Evolutionary conservation across 2,329 filamentous ascomycete genomes (phyloP).

Genomic region (Orbilia brochopaga): DNA sequence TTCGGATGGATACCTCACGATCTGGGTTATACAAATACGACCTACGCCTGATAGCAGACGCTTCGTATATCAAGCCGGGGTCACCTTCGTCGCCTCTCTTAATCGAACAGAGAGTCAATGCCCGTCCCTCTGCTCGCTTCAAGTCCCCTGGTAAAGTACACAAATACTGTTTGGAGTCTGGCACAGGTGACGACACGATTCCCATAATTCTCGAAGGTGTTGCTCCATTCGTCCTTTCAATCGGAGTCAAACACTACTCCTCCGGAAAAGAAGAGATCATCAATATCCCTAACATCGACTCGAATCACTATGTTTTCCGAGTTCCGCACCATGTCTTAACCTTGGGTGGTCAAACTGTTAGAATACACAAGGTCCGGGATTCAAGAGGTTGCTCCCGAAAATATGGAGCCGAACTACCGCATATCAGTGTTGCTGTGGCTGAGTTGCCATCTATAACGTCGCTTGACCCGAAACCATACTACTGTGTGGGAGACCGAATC

Average conservation of each 20-base stretch:
- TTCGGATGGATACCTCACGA: slow-evolving; percentile 84
- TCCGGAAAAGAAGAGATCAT: slow-evolving; percentile 79
- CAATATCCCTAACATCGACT: slow-evolving; percentile 77
- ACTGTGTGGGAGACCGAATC: slow-evolving; percentile 93
- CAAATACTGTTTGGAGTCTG: slow-evolving; percentile 89
- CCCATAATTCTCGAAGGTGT: slow-evolving; percentile 82
- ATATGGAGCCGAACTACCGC: slow-evolving; percentile 72
- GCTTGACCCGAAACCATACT: slow-evolving; percentile 78
- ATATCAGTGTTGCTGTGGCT: slow-evolving; percentile 88
- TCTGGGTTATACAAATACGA: slow-evolving; percentile 84
- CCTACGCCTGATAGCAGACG: slow-evolving; percentile 81
- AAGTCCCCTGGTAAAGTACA: slow-evolving; percentile 87
- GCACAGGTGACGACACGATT: slow-evolving; percentile 81
- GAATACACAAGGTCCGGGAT: slow-evolving; percentile 88
- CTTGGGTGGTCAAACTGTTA: slow-evolving; percentile 85
- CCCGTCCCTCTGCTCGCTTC: slow-evolving; percentile 81
- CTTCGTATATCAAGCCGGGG: slow-evolving; percentile 79
- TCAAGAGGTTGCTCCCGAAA: slow-evolving; percentile 82
- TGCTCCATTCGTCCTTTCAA: slow-evolving; percentile 86
- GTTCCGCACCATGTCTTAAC: slow-evolving; percentile 85
- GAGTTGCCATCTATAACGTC: slow-evolving; percentile 90
- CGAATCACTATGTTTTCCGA: slow-evolving; percentile 75
- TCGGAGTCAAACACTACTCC: slow-evolving; percentile 91
- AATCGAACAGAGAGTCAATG: slow-evolving; percentile 81
- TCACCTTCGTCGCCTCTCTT: slow-evolving; percentile 67